Base-by-base conservation (phyloP, 73 alveolate genomes). In the Diophrys appendiculata region DNA sequence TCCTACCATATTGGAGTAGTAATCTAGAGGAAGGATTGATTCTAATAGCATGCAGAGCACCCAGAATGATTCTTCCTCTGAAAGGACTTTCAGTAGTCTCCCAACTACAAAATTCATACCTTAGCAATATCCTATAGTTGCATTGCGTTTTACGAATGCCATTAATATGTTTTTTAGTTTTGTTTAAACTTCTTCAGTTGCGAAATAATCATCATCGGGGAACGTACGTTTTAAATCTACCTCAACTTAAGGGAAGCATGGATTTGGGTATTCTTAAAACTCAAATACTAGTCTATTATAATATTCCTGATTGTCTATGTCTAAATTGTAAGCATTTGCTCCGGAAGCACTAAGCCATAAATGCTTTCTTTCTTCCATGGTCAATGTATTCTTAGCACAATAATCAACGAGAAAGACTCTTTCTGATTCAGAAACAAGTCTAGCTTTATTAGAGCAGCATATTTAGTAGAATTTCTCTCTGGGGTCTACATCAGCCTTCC, bases 171-270 rank as follows among this genome's bases (percentile, higher is more conserved):
- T 29, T 31, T 23, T n/a, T 26, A 72, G 32, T 52, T 18, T 26
- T 28, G 33, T 24, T n/a, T 29, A 24, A 27, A 8, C 35, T 23
- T 52, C 53, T 0, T 34, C 53, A 8, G 23, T 79, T 84, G 69
- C 76, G 72, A 85, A 90, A 27, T 71, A 35, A 53, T 84, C 73
- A 34, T 93, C 97, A 0, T 88, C 92, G 11, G 99, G 99, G 75
- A 92, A 95, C 30, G 99, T 95, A 54, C 99, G 56, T 60, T 88
- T 82, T 33, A 95, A 73, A 77, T 95, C 99, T 28, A 90, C 78
- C 65, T 90, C 95, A 33, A 95, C 93, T 77, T 93, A 91, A 78
- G 83, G 54, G 86, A 93, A 90, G 74, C 75, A 28, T 72, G 97
- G 91, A 83, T 90, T 69, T 76, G 96, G 76, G 81, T 89, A 77